Evolutionary conservation across 2,329 filamentous ascomycete genomes (phyloP), one percentile per base, ranked within the genome.

Genomic region (Samsoniella hepiali): DNA sequence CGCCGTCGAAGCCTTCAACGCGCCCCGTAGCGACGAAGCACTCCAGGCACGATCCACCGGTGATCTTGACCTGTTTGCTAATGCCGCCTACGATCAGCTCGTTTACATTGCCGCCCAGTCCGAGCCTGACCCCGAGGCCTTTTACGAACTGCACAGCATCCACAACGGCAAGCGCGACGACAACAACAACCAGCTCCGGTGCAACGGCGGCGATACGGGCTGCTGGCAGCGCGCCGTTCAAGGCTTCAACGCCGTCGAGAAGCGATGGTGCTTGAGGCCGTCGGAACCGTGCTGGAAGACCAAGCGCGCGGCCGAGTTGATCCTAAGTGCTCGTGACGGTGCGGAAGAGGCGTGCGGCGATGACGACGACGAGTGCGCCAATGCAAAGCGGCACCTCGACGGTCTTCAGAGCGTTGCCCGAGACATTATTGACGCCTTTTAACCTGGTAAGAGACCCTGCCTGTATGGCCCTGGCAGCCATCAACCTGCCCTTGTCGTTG

Each of bases 171-270:
- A 62, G 38, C 58, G 61, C 49, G n/a, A 51, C 11, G 64, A 65
- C 44, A 54, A 51, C 11, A 63, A 65, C 44, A 54, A 60, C 55
- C 58, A 58, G 53, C 27, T 64, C 3, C 73, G 72, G 70, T 75
- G 74, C 67, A 65, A 64, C 32, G 22, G 68, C 56, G 65, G 65
- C 32, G 75, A 75, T 22, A 67, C 74, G 66, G 65, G 71, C 7
- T 77, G 76, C 76, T 76, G 74, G 76, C 77, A 73, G 70, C 74
- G 72, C 67, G 71, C 71, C 64, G 74, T 74, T 55, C 67, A 69
- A 17, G 70, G 70, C 29, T 66, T 70, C 32, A 69, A 69, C 51
- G 58, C 54, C 34, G 66, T 69, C 60, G 67, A 69, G 61, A 71
- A 70, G 50, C 69, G 71, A 5, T 74, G 72, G 67, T 81, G 80